These are phyloP conservation scores for Salix caprea DNA, from an alignment of 345 rosid species.

Conservation along the genomic window DNA sequence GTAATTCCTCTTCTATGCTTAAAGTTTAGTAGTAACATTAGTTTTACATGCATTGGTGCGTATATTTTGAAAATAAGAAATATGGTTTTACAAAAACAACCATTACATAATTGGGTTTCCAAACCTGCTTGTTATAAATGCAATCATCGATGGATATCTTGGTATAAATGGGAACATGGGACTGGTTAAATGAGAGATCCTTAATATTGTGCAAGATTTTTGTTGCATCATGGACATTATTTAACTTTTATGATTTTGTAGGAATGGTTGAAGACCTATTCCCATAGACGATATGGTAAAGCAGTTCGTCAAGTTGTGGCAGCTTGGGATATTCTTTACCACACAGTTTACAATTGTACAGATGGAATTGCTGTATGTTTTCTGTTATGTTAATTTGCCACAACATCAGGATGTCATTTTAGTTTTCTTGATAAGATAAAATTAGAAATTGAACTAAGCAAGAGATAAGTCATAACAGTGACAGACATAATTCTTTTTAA, in stretches of 20 bases:
- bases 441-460: neutral
- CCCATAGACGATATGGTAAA: slow-evolving; percentile 81
- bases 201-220: neutral
- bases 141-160: neutral
- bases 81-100: too few species aligned
- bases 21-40: too few species aligned
- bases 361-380: slow-evolving; percentile 76
- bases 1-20: too few species aligned
- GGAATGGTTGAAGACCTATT: slow-evolving; percentile 82
- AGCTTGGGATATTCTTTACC: slow-evolving; percentile 84
- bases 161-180: neutral
- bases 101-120: too few species aligned
- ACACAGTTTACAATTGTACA: slow-evolving; percentile 77
- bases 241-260: slow-evolving; percentile 25
- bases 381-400: slow-evolving; percentile 4
- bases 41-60: too few species aligned
- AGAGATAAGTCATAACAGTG: neutral
- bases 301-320: slow-evolving; percentile 44
- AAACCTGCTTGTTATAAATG: too few species aligned
- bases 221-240: neutral
- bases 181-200: neutral
- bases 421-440: neutral
- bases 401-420: neutral
- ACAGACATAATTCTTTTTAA: too few species aligned
- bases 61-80: too few species aligned